Base-by-base conservation (phyloP, 306 rosid genomes). In the Fragaria ananassa region DNA sequence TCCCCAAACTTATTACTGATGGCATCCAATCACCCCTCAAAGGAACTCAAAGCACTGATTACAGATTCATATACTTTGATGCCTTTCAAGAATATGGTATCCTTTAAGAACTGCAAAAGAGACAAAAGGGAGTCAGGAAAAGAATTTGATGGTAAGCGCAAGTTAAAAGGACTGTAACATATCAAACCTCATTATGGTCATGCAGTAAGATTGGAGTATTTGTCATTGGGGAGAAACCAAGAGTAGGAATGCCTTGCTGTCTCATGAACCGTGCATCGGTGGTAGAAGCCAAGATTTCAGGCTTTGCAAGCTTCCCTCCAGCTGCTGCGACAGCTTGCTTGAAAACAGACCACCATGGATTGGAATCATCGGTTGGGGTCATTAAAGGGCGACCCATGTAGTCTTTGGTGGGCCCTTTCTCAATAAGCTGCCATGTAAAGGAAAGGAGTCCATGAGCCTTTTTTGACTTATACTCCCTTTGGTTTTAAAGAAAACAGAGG, bases 341-440 rank as follows among this genome's bases (percentile, higher is more conserved):
- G 83, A 95, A 92, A 69, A 92, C 87, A 34, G 80, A 77, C 97
- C 97, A 95, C 99, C 97, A 95, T 34, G 97, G 93, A 82, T 92
- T 95, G 71, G 97, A 89, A 74, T 83, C 93, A 83, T 92, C 76
- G 7, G 89, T 76, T n/a, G 81, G 50, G 8, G 97, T 92, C 86
- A 87, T 65, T 51, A 95, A 35, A 1, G 97, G 93, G 50, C 82
- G 89, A 17, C 97, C 98, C 85, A 56, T 57, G 81, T 68, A 31
- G 85, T 95, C 97, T 83, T 86, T 87, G 39, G 78, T 6, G 10
- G 93, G 97, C 54, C 98, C 97, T 54, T 61, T 84, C 83, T 89
- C 85, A 70, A 8, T 71, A 5, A 95, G 81, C 97, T 91, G 89
- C 83, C 75, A 86, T 27, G 73, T 23, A 54, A 42, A 65, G 23